Percentiles rank a stretch among this genome's conserved stretches.
phyloP scores from a whole-genome alignment of 305 asterid genomes.

The Andrographis paniculata region DNA sequence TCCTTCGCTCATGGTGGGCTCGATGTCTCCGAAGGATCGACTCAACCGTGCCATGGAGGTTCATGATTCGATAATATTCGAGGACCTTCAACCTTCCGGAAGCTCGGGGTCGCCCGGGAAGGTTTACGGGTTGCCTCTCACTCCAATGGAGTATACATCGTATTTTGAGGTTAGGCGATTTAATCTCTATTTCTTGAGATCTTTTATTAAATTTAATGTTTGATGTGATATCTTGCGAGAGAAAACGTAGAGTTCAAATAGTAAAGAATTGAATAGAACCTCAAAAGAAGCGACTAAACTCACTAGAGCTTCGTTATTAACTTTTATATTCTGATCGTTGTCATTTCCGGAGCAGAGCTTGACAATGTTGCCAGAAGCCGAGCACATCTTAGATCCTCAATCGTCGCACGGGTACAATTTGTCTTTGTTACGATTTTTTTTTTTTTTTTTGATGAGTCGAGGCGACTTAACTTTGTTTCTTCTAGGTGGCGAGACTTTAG shows the following conservation, averaged over 20 bases:
- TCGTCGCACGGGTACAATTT: slow-evolving; percentile 55
- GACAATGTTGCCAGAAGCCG: slow-evolving; percentile 64
- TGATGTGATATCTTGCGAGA: no score
- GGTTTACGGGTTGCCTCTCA: slow-evolving; percentile 64
- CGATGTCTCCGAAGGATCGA: slow-evolving; percentile 44
- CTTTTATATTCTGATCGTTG: slow-evolving; percentile 18
- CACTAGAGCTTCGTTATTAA: not conserved
- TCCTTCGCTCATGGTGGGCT: slow-evolving; percentile 39
- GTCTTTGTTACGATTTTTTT: not conserved
- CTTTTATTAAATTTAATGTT: not conserved
- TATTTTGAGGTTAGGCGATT: slow-evolving; percentile 70
- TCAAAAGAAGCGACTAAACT: not conserved
- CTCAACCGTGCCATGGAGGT: slow-evolving; percentile 26
- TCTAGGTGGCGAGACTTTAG: slow-evolving; percentile 90
- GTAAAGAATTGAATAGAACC: no score
- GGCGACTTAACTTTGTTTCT: no score
- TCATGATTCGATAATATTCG: slow-evolving; percentile 28
- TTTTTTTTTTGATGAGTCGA: no score
- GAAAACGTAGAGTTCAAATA: not conserved
- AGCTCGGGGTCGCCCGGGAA: slow-evolving; percentile 26
- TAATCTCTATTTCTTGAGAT: no score
- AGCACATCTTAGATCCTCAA: slow-evolving; percentile 58
- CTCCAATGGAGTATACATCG: slow-evolving; percentile 64
- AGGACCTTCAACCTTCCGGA: slow-evolving; percentile 31
- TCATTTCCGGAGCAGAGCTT: slow-evolving; percentile 48